Evolutionary conservation across 106 monocot species (phyloP).

Genomic region (Allium cepa): DNA sequence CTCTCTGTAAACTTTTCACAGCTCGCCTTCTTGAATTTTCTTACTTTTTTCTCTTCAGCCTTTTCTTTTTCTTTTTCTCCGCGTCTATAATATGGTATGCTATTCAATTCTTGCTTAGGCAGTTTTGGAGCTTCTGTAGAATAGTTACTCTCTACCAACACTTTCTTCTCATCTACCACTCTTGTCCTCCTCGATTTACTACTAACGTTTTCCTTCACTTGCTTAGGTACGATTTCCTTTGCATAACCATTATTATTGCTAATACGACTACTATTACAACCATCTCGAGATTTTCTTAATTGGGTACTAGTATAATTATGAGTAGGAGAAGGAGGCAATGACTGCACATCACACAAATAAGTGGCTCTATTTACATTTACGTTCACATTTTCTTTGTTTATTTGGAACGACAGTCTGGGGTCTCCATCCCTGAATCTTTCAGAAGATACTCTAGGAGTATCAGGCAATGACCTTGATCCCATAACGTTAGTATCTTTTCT

Average conservation of each 20-base stretch:
- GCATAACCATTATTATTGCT: constrained; percentile 5
- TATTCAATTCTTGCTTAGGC: not conserved
- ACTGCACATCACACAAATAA: constrained; percentile 4
- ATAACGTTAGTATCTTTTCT: constrained; percentile 24
- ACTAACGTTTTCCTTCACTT: constrained; percentile 26
- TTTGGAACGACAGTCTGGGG: constrained; percentile 47
- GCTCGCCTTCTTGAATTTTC: constrained; percentile 20
- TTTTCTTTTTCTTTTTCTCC: not conserved
- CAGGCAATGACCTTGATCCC: constrained; percentile 44
- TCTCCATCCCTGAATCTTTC: constrained; percentile 31
- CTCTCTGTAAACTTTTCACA: constrained; percentile 37
- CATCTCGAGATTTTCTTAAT: constrained; percentile 7
- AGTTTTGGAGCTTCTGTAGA: not conserved
- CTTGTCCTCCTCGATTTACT: constrained; percentile 20
- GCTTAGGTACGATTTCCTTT: constrained; percentile 32
- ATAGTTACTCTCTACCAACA: too few relatives aligned
- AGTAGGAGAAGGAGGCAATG: constrained; percentile 11
- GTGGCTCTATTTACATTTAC: not conserved
- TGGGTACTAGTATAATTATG: not conserved
- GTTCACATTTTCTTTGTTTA: constrained; percentile 17
- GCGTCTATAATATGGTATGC: too few relatives aligned
- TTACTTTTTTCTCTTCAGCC: constrained; percentile 1
- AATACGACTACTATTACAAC: too few relatives aligned
- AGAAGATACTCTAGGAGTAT: constrained; percentile 53
- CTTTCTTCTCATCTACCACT: not conserved